Percentiles rank a stretch among this genome's conserved stretches.
These are phyloP conservation scores for Incumbomyces lentus DNA, from an alignment of 2,329 filamentous ascomycete genomes.

Conservation along the genomic window DNA sequence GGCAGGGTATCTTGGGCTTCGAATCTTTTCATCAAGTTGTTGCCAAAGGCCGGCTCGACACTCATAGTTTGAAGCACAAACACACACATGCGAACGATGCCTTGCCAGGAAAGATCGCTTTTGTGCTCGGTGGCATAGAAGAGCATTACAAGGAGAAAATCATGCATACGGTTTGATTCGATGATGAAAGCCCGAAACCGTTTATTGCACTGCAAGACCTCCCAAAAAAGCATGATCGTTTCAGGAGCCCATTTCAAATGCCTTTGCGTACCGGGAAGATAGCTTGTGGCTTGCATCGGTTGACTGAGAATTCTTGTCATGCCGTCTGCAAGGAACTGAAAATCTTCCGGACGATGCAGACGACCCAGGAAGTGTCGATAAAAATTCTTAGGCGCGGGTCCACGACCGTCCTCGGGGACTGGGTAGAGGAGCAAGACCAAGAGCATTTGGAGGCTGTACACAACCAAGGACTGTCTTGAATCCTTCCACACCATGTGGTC, in stretches of 20 bases:
- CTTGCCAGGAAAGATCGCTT: conserved; percentile 75
- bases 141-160: conserved; percentile 80
- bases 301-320: conserved; percentile 84
- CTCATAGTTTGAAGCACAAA: conserved; percentile 92
- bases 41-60: conserved; percentile 81
- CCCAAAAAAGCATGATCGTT: conserved; percentile 96
- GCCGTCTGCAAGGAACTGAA: conserved; percentile 92
- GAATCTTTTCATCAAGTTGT: conserved; percentile 80
- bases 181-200: conserved; percentile 94
- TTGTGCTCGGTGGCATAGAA: conserved; percentile 91
- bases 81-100: conserved; percentile 91
- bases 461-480: conserved; percentile 78
- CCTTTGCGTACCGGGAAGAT: conserved; percentile 74
- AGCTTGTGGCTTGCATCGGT: conserved; percentile 68
- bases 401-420: conserved; percentile 63
- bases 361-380: conserved; percentile 88
- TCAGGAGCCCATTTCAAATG: conserved; percentile 82
- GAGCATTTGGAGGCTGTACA: conserved; percentile 85
- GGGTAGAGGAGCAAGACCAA: conserved; percentile 77
- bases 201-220: conserved; percentile 94
- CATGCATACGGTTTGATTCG: conserved; percentile 83
- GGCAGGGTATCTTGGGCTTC: conserved; percentile 82
- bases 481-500: conserved; percentile 88
- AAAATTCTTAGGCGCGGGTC: conserved; percentile 67
- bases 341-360: conserved; percentile 86